These are phyloP conservation scores for Perkinsus marinus DNA, from an alignment of 169 alveolate genomes.

Conservation along the genomic window DNA sequence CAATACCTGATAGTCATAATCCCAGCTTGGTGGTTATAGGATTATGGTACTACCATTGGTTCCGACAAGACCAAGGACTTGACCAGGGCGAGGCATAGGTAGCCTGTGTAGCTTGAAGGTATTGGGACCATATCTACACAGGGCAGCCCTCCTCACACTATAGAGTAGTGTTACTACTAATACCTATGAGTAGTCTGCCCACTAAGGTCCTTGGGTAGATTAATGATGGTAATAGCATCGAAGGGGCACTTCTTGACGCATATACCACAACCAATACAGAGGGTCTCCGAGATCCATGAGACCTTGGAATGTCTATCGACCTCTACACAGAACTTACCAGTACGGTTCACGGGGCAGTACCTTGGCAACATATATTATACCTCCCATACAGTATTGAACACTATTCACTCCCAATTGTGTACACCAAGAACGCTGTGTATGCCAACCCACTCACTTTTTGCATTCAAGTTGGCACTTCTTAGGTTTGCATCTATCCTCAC, in stretches of 20 bases:
- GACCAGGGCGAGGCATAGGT: conserved; percentile 97
- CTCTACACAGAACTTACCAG: conserved; percentile 93
- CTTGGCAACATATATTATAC: background rate
- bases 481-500: conserved; percentile 94
- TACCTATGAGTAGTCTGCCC: conserved; percentile 39
- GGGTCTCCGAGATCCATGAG: conserved; percentile 87
- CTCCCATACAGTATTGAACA: too few relatives aligned
- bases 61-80: conserved; percentile 73
- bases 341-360: conserved; percentile 74
- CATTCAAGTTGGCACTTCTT: conserved; percentile 85
- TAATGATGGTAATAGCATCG: conserved; percentile 92
- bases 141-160: conserved; percentile 76
- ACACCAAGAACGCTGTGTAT: too few relatives aligned
- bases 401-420: too few relatives aligned
- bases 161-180: conserved; percentile 22
- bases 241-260: conserved; percentile 99
- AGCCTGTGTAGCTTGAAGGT: conserved; percentile 93
- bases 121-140: conserved; percentile 95
- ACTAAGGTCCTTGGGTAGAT: conserved; percentile 91
- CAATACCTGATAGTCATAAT: conserved; percentile 77
- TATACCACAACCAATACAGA: conserved; percentile 98
- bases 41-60: conserved; percentile 56
- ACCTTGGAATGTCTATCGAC: conserved; percentile 82
- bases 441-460: conserved; percentile 35
- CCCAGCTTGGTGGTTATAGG: too few relatives aligned